phyloP scores from a whole-genome alignment of 2,329 filamentous ascomycete species.

The Pseudogymnoascus sp. region DNA sequence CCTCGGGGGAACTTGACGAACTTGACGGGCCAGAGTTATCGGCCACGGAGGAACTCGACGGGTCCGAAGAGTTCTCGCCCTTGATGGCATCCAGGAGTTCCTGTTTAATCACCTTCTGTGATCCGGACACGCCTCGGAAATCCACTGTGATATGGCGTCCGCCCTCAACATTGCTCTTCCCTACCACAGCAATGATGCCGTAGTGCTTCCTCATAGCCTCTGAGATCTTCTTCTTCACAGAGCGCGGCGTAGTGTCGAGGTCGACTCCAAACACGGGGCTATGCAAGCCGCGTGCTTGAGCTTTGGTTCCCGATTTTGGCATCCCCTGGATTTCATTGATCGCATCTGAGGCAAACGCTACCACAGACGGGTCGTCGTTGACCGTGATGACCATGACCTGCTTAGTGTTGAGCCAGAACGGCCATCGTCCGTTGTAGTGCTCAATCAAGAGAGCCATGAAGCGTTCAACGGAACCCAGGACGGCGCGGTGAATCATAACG shows the following conservation, averaged over 20 bases:
- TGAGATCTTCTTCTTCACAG: conserved; percentile 61
- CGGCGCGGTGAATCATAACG: conserved; percentile 77
- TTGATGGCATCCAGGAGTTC: not conserved
- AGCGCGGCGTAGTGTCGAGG: conserved; percentile 56
- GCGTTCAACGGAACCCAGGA: conserved; percentile 76
- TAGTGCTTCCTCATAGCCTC: conserved; percentile 69
- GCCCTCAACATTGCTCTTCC: conserved; percentile 54
- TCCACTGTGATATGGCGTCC: conserved; percentile 46
- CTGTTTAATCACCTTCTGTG: conserved; percentile 6
- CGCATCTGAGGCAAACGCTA: conserved; percentile 20
- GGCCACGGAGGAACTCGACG: not conserved
- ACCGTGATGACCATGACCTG: conserved; percentile 70
- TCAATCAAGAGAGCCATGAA: conserved; percentile 82
- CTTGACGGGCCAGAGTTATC: too few relatives aligned
- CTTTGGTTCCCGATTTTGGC: conserved; percentile 14
- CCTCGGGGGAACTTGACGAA: not conserved
- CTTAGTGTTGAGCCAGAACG: conserved; percentile 80
- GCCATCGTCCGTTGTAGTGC: conserved; percentile 72
- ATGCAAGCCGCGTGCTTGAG: conserved; percentile 37
- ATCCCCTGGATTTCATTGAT: conserved; percentile 13
- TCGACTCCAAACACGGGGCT: conserved; percentile 63
- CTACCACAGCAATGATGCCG: conserved; percentile 66
- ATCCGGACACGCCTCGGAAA: conserved; percentile 29
- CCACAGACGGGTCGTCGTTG: conserved; percentile 44
- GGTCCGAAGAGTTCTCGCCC: not conserved